Base-by-base conservation (phyloP, 352 stramenopile species). In the Globisporangium cystogenes region DNA sequence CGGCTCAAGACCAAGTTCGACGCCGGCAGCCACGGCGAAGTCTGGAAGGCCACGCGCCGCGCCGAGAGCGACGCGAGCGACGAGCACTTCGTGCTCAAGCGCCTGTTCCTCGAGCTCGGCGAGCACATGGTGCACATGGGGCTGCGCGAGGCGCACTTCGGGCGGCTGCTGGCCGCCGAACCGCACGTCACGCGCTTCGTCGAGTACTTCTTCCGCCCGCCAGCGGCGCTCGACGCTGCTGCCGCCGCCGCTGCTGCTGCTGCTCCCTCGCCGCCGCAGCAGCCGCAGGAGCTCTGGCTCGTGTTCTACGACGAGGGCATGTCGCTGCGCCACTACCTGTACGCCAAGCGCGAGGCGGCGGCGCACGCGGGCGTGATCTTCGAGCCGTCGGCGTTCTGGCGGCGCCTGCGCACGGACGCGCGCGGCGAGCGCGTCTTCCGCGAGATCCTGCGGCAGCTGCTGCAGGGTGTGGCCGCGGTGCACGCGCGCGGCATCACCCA, bases 371-470 rank as follows among this genome's bases (percentile, higher is more conserved):
- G 46, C 23, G 73, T 91, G 15, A 61, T 93, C 2, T 67, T 93
- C 21, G 70, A 92, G 46, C 81, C 75, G 18, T 95, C 85, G 24
- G 60, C 62, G 10, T 93, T 93, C 35, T 93, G 82, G 82, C 51
- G 87, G n/a, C 76, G 71, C n/a, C 62, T 93, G 21, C 76, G 82
- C 8, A 60, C 68, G 0, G 70, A 88, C 50, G 54, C 51, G 0
- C 59, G 65, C 2, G 82, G 82, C 0, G 80, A 87, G 66, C 52
- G 67, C 18, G 82, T 91, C 16, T 49, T 98, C 48, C 86, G 87
- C 43, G 93, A 97, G 50, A 97, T 97, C 59, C 63, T 98, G 58
- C 93, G 83, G n/a, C 96, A 99, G 70, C 54, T 98, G 35, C 72
- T 99, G 10, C 67, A 97, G 51, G 88, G 76, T 15, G 73, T 98